phyloP scores from a whole-genome alignment of 2,329 filamentous ascomycete species.

The Arthrobotrys megalospora region DNA sequence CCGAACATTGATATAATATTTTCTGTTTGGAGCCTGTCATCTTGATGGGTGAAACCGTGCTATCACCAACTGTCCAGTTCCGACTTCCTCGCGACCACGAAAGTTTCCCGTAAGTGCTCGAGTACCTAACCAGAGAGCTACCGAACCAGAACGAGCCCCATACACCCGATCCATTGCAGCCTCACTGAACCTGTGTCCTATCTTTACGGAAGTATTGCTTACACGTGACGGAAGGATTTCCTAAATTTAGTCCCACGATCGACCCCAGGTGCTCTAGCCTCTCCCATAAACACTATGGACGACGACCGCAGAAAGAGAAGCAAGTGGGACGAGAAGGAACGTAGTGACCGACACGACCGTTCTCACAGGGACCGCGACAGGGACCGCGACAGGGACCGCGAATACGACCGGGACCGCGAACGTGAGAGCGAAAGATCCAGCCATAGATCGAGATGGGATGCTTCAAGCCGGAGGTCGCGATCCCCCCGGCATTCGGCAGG shows the following conservation, averaged over 20 bases:
- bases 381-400: constrained; percentile 56
- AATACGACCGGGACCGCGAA: constrained; percentile 48
- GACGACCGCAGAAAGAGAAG: constrained; percentile 64
- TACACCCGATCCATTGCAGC: neutral
- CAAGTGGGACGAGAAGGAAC: constrained; percentile 64
- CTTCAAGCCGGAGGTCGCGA: constrained; percentile 78
- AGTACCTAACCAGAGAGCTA: neutral
- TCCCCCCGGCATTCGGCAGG: constrained; percentile 71
- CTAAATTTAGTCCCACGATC: neutral
- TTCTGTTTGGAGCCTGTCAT: constrained; percentile 18
- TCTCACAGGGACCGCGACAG: constrained; percentile 61
- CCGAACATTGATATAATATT: constrained; percentile 4
- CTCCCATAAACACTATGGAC: constrained; percentile 33
- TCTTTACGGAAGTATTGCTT: neutral
- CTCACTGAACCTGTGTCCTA: neutral
- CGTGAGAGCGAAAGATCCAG: constrained; percentile 54
- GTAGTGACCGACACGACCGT: constrained; percentile 62
- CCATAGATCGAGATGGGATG: constrained; percentile 81
- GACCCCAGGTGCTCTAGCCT: neutral
- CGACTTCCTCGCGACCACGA: neutral
- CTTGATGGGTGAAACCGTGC: neutral
- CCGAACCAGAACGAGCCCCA: neutral
- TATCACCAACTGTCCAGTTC: constrained; percentile 4
- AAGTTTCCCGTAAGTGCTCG: neutral
- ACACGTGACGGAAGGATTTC: constrained; percentile 3